Conservation (phyloP, 805 yeast species). For the Yarrowia sp. region DNA sequence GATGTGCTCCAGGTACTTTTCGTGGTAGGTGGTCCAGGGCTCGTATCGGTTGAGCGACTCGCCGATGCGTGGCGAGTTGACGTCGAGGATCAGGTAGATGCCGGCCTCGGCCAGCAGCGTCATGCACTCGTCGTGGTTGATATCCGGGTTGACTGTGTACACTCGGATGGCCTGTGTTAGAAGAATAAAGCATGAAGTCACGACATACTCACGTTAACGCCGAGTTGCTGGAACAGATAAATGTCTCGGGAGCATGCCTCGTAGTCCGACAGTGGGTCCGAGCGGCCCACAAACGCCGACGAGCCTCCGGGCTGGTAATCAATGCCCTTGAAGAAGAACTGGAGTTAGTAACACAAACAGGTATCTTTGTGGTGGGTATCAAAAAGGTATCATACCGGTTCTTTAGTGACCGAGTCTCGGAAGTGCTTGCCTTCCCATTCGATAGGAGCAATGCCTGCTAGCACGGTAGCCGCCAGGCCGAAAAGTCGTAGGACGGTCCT, state of each 20-base stretch:
- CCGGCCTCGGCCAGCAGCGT: slow-evolving; percentile 74
- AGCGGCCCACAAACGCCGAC: slow-evolving; percentile 50
- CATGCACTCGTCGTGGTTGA: slow-evolving; percentile 80
- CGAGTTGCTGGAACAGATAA: slow-evolving; percentile 56
- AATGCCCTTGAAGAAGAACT: slow-evolving; percentile 51
- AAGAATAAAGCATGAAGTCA: background rate
- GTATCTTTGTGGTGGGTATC: background rate
- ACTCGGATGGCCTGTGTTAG: slow-evolving; percentile 60
- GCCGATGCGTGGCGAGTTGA: slow-evolving; percentile 67
- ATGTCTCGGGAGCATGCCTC: slow-evolving; percentile 73
- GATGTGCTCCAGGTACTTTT: slow-evolving; percentile 80
- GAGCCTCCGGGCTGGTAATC: slow-evolving; percentile 97
- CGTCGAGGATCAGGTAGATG: slow-evolving; percentile 85
- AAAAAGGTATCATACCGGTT: slow-evolving; percentile 21
- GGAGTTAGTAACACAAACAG: slow-evolving; percentile 21
- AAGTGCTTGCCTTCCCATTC: slow-evolving; percentile 24
- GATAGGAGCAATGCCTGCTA: slow-evolving; percentile 24
- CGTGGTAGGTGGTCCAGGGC: slow-evolving; percentile 72
- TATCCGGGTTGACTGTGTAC: slow-evolving; percentile 74
- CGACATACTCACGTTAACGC: slow-evolving; percentile 49
- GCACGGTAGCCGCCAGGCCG: slow-evolving; percentile 11
- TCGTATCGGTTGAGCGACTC: slow-evolving; percentile 68
- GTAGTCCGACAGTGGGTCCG: slow-evolving; percentile 79
- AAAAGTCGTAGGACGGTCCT: slow-evolving; percentile 4
- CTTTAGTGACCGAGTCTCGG: slow-evolving; percentile 23